Conservation (phyloP, 768 basidiomycete species). For the Auricularia heimuer region DNA sequence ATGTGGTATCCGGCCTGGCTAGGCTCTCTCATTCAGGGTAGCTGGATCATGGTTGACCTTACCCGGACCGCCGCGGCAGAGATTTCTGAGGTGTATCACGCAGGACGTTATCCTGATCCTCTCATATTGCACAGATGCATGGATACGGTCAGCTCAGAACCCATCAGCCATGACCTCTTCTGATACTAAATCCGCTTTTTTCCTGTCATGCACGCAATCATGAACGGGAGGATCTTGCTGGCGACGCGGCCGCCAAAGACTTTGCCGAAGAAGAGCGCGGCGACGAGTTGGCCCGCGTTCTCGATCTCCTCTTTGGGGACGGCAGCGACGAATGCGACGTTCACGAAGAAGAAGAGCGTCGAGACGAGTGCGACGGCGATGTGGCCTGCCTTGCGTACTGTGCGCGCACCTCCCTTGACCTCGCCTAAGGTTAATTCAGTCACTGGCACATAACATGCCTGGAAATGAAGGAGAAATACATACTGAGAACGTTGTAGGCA, state of each 20-base stretch:
- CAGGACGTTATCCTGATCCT: too few relatives aligned
- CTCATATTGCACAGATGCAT: too few relatives aligned
- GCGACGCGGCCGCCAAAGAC: conserved; percentile 32
- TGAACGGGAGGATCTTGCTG: conserved; percentile 5
- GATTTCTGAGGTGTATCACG: too few relatives aligned
- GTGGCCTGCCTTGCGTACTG: conserved; percentile 35
- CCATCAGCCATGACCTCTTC: too few relatives aligned
- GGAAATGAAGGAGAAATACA: conserved; percentile 2
- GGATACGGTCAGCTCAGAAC: too few relatives aligned
- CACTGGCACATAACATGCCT: background rate
- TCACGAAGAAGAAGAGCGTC: conserved; percentile 38
- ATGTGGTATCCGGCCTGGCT: too few relatives aligned
- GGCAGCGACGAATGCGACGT: conserved; percentile 29
- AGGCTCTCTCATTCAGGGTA: too few relatives aligned
- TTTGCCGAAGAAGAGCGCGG: conserved; percentile 39
- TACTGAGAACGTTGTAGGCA: conserved; percentile 38
- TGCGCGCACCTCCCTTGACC: conserved; percentile 19
- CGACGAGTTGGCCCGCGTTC: conserved; percentile 34
- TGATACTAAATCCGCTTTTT: too few relatives aligned
- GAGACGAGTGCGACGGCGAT: conserved; percentile 36
- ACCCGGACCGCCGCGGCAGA: too few relatives aligned
- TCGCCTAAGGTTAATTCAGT: background rate
- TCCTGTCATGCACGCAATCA: conserved; percentile 1
- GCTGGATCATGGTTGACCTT: too few relatives aligned
- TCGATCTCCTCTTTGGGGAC: conserved; percentile 37